Evolutionary conservation across 2,329 filamentous ascomycete genomes (phyloP).

Genomic region (Curvularia eragrostidis): DNA sequence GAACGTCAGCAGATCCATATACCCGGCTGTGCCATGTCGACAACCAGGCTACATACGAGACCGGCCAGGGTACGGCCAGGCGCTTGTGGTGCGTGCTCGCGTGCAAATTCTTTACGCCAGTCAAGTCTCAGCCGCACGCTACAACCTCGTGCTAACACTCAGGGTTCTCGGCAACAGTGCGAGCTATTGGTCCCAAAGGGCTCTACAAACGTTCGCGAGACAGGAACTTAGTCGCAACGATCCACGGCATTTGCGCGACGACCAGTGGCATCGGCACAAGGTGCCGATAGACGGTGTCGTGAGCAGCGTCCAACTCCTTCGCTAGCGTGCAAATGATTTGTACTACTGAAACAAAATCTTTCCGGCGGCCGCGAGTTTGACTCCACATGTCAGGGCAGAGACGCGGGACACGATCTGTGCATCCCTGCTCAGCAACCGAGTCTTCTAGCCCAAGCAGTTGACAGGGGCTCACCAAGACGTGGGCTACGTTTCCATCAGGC

Average conservation of each 20-base stretch:
- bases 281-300: not conserved
- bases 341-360: slow-evolving; percentile 4
- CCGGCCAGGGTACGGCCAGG: not conserved
- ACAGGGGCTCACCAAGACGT: not conserved
- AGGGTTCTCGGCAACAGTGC: not conserved
- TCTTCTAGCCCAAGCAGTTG: not conserved
- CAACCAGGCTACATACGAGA: slow-evolving; percentile 9
- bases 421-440: slow-evolving; percentile 5
- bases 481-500: not conserved
- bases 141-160: slow-evolving; percentile 1
- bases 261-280: not conserved
- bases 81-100: slow-evolving; percentile 4
- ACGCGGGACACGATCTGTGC: not conserved
- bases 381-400: not conserved
- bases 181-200: slow-evolving; percentile 1
- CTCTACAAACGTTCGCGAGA: slow-evolving; percentile 15
- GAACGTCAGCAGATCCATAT: slow-evolving; percentile 8
- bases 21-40: slow-evolving; percentile 16
- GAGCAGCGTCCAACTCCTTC: not conserved
- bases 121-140: slow-evolving; percentile 14
- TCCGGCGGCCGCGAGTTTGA: not conserved
- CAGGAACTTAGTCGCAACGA: not conserved
- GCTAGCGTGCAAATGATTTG: slow-evolving; percentile 10
- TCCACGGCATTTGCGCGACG: slow-evolving; percentile 11
- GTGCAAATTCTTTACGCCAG: slow-evolving; percentile 11